A percentile compares a stretch with the other conserved stretches of the same genome.
These are phyloP conservation scores for Macrotyloma uniflorum DNA, from an alignment of 306 rosid genomes.

Conservation along the genomic window DNA sequence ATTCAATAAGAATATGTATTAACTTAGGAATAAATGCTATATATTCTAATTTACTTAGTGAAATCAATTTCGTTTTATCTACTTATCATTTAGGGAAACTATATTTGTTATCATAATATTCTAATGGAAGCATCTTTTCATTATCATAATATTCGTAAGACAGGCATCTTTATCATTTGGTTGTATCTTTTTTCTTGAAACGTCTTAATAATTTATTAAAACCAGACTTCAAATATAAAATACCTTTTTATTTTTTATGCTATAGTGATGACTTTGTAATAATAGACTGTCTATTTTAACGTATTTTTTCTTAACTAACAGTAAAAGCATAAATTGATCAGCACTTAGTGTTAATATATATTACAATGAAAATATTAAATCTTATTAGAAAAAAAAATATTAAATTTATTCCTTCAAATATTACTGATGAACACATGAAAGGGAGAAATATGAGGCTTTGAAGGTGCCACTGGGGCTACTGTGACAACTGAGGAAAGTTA, in stretches of 20 bases:
- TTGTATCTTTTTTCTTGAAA: neutral
- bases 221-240: too few species aligned
- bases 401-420: neutral
- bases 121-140: neutral
- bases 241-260: too few species aligned
- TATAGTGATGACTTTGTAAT: too few species aligned
- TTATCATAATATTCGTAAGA: neutral
- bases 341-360: too few species aligned
- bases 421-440: neutral
- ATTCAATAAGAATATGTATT: neutral
- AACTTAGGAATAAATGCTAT: neutral
- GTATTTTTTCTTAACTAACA: neutral
- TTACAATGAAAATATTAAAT: too few species aligned
- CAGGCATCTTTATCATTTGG: neutral
- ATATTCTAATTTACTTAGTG: neutral
- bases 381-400: too few species aligned
- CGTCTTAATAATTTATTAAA: neutral
- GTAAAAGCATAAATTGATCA: neutral
- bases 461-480: neutral
- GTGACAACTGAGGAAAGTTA: neutral
- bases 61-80: neutral
- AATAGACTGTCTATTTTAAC: neutral
- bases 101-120: neutral
- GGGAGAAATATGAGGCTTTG: neutral
- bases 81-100: neutral